Evolutionary conservation across 805 yeast genomes (phyloP).

Genomic region (Ogataea pini): DNA sequence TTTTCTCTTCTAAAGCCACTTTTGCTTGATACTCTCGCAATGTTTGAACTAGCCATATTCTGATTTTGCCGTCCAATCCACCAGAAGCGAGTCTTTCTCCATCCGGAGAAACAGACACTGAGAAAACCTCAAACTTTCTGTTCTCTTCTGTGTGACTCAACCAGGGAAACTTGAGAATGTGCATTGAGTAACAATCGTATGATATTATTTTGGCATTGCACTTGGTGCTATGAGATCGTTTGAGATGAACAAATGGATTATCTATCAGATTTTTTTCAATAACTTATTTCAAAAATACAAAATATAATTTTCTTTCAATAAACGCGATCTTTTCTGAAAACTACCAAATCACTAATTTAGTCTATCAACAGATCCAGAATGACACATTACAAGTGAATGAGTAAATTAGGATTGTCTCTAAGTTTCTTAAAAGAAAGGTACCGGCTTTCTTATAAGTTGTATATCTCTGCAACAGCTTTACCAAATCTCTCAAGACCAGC

Average conservation of each 20-base stretch:
- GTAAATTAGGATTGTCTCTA: background rate
- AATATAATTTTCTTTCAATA: background rate
- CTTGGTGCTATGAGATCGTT: background rate
- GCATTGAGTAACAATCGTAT: constrained; percentile 41
- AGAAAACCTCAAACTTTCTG: constrained; percentile 79
- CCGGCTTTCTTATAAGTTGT: constrained; percentile 32
- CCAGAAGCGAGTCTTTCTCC: constrained; percentile 90
- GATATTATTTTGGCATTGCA: background rate
- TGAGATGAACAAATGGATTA: too few species aligned
- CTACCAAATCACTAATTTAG: background rate
- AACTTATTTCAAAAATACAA: too few species aligned
- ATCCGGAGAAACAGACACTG: constrained; percentile 78
- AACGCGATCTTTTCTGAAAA: background rate
- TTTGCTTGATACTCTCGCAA: constrained; percentile 43
- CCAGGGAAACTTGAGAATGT: constrained; percentile 71
- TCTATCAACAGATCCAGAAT: background rate
- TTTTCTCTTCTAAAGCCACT: constrained; percentile 25
- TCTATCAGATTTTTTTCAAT: too few species aligned
- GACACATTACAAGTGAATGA: background rate
- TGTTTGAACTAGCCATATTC: constrained; percentile 78
- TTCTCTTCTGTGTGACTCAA: constrained; percentile 74
- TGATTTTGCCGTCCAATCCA: constrained; percentile 88
- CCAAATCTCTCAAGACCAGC: constrained; percentile 70
- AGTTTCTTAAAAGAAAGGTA: background rate
- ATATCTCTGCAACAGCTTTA: constrained; percentile 60